phyloP scores from a whole-genome alignment of 73 alveolate species.

The Loxodes magnus region DNA sequence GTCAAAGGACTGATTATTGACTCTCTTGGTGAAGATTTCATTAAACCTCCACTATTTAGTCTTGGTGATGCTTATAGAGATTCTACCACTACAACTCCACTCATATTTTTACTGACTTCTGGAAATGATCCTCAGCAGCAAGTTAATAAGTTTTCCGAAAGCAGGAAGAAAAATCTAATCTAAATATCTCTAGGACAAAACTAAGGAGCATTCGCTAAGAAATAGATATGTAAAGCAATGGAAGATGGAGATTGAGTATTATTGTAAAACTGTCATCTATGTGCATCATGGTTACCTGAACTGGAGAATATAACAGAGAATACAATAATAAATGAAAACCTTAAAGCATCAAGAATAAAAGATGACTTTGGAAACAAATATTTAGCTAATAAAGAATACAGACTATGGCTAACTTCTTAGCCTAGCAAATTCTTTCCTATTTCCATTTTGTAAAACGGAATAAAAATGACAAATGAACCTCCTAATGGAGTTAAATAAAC shows the following conservation, averaged over 20 bases:
- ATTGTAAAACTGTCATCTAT: conserved; percentile 92
- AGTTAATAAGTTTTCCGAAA: conserved; percentile 72
- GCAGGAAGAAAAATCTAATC: conserved; percentile 57
- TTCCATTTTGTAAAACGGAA: conserved; percentile 83
- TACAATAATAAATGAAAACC: too few species aligned
- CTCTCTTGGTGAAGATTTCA: conserved; percentile 73
- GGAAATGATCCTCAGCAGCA: conserved; percentile 99
- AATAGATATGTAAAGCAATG: conserved; percentile 74
- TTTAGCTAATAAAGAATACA: conserved; percentile 75
- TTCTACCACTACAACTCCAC: conserved; percentile 86
- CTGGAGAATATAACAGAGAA: conserved; percentile 87
- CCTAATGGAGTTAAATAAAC: conserved; percentile 90
- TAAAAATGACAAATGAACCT: conserved; percentile 95
- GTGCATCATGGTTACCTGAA: conserved; percentile 90
- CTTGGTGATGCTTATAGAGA: conserved; percentile 83
- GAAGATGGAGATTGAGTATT: conserved; percentile 93
- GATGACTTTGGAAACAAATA: conserved; percentile 27
- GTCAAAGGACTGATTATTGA: conserved; percentile 66
- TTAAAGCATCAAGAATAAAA: conserved; percentile 26
- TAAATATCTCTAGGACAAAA: conserved; percentile 89
- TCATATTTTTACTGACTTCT: conserved; percentile 80
- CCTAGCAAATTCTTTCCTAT: conserved; percentile 92
- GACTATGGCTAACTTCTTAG: conserved; percentile 94
- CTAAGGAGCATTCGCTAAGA: conserved; percentile 91
- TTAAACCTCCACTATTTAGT: conserved; percentile 81